Evolutionary conservation across 2,329 filamentous ascomycete species (phyloP).

Genomic region (Apiospora marii): DNA sequence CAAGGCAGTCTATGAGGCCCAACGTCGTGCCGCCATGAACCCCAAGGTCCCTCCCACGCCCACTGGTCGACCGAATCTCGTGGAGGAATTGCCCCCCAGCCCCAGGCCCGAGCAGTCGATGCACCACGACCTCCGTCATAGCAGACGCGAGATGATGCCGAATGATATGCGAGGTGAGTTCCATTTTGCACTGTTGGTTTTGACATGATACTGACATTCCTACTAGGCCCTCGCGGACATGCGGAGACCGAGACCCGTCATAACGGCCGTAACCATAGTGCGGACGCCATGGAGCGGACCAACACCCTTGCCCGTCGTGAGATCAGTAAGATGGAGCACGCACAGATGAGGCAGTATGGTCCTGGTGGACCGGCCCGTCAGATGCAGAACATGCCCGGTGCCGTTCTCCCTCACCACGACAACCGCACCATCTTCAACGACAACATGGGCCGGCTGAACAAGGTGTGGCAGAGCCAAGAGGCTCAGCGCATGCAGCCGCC

Average conservation of each 20-base stretch:
- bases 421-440: constrained; percentile 53
- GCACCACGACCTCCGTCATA: constrained; percentile 50
- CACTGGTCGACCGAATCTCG: constrained; percentile 30
- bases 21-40: constrained; percentile 49
- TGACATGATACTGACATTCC: not conserved
- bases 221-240: constrained; percentile 40
- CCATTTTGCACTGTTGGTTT: not conserved
- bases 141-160: constrained; percentile 47
- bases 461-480: constrained; percentile 64
- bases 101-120: constrained; percentile 27
- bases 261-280: constrained; percentile 42
- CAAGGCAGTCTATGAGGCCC: constrained; percentile 60
- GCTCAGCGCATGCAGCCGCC: constrained; percentile 45
- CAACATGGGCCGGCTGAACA: constrained; percentile 61
- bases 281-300: constrained; percentile 54
- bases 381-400: constrained; percentile 25
- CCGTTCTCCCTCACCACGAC: constrained; percentile 34
- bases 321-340: constrained; percentile 59
- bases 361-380: constrained; percentile 46
- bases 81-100: constrained; percentile 32
- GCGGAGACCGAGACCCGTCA: constrained; percentile 48
- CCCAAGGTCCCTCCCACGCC: constrained; percentile 34
- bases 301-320: constrained; percentile 59
- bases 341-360: constrained; percentile 53
- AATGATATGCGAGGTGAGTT: constrained; percentile 36